These are phyloP conservation scores for Aureobasidium sp. DNA, from an alignment of 2,329 filamentous ascomycete species.

Conservation along the genomic window DNA sequence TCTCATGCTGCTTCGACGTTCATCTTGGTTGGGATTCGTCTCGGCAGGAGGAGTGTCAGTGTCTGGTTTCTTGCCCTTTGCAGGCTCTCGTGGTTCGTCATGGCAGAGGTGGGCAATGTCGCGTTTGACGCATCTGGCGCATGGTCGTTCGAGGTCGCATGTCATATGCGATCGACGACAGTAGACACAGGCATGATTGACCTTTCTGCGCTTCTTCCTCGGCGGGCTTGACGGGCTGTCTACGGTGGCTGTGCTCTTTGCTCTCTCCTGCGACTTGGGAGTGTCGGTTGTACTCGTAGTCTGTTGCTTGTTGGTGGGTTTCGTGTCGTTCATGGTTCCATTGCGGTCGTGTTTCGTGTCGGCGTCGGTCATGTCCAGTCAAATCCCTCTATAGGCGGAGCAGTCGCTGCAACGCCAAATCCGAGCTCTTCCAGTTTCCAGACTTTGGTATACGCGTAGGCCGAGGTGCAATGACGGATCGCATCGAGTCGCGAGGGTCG, in stretches of 20 bases:
- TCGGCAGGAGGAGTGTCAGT: background rate
- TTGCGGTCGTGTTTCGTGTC: background rate
- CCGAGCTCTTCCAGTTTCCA: background rate
- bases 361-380: background rate
- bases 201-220: constrained; percentile 44
- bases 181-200: constrained; percentile 48
- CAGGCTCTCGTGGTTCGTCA: constrained; percentile 85
- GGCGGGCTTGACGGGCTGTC: constrained; percentile 7
- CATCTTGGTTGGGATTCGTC: background rate
- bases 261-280: background rate
- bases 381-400: too few species aligned
- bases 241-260: constrained; percentile 6
- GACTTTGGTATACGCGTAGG: background rate
- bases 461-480: background rate
- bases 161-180: constrained; percentile 49
- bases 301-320: background rate
- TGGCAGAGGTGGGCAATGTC: constrained; percentile 98
- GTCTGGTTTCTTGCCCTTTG: constrained; percentile 42
- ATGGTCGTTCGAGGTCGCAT: constrained; percentile 69
- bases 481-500: background rate
- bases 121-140: constrained; percentile 94
- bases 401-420: background rate
- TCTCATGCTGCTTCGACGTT: background rate
- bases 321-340: background rate
- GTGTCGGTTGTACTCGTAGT: background rate